Evolutionary conservation across 2,329 filamentous ascomycete species (phyloP).

Genomic region (Pseudogymnoascus sp.): DNA sequence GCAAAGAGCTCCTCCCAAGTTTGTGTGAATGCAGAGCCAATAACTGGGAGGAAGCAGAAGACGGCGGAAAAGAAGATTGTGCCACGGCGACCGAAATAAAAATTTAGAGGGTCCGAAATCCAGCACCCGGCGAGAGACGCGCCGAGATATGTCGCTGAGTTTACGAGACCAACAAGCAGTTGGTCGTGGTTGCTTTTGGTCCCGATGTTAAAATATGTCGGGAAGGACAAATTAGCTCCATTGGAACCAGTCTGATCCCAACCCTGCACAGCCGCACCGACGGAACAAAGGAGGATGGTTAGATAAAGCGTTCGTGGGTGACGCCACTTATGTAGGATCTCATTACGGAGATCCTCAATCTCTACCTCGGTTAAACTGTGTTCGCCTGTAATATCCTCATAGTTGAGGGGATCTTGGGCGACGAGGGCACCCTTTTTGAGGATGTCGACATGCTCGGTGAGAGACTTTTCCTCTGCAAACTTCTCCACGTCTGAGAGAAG

Average conservation of each 20-base stretch:
- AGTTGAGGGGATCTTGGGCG: constrained; percentile 58
- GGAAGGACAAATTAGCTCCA: constrained; percentile 41
- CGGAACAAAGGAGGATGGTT: constrained; percentile 59
- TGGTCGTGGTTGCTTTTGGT: constrained; percentile 34
- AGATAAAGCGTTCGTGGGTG: constrained; percentile 54
- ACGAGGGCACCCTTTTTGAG: constrained; percentile 64
- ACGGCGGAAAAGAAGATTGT: constrained; percentile 55
- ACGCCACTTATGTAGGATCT: constrained; percentile 60
- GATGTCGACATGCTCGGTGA: constrained; percentile 48
- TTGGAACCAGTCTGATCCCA: constrained; percentile 39
- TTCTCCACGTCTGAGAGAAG: constrained; percentile 47
- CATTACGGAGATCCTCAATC: constrained; percentile 49
- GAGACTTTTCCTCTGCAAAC: constrained; percentile 52
- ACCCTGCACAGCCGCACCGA: constrained; percentile 57
- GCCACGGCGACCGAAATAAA: constrained; percentile 49
- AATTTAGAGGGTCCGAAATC: constrained; percentile 55
- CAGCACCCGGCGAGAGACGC: constrained; percentile 48
- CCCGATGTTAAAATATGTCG: constrained; percentile 35
- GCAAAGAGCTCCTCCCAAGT: constrained; percentile 50
- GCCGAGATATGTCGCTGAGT: constrained; percentile 36
- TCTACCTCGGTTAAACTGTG: constrained; percentile 52
- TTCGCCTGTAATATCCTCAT: constrained; percentile 49
- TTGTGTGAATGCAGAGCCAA: constrained; percentile 51
- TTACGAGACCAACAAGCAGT: constrained; percentile 52
- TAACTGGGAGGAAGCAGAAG: constrained; percentile 52